Percentiles rank a stretch among this genome's conserved stretches.
Evolutionary conservation across 2,329 filamentous ascomycete species (phyloP).

Genomic region (Clonostachys sp.): DNA sequence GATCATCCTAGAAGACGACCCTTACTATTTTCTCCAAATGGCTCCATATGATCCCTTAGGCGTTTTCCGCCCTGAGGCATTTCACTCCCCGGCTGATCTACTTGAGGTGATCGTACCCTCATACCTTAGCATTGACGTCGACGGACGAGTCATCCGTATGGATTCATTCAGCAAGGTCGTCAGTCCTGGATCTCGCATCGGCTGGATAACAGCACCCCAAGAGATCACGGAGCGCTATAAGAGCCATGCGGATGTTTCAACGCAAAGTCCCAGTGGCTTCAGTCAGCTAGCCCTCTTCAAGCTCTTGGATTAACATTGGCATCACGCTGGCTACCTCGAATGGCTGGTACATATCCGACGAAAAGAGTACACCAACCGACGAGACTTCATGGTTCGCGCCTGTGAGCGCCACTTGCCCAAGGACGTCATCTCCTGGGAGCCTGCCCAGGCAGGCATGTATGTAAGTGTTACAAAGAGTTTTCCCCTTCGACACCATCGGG

Average conservation of each 20-base stretch:
- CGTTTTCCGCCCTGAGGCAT: too few relatives aligned
- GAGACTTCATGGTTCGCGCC: slow-evolving; percentile 67
- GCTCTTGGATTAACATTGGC: slow-evolving; percentile 81
- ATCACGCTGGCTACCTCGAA: slow-evolving; percentile 77
- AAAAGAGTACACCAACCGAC: slow-evolving; percentile 66
- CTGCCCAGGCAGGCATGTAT: slow-evolving; percentile 84
- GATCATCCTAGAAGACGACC: slow-evolving; percentile 80
- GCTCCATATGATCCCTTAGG: too few relatives aligned
- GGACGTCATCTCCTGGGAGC: slow-evolving; percentile 69
- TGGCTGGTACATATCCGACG: slow-evolving; percentile 80
- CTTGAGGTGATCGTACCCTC: slow-evolving; percentile 53
- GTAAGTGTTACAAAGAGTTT: too few relatives aligned
- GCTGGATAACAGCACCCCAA: slow-evolving; percentile 79
- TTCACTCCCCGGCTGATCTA: slow-evolving; percentile 67
- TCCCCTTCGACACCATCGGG: too few relatives aligned
- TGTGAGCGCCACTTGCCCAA: slow-evolving; percentile 69
- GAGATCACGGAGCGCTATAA: slow-evolving; percentile 74
- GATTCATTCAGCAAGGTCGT: slow-evolving; percentile 88
- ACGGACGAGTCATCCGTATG: slow-evolving; percentile 77
- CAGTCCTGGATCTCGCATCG: slow-evolving; percentile 67
- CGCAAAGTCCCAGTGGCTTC: slow-evolving; percentile 75
- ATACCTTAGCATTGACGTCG: slow-evolving; percentile 68
- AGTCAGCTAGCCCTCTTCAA: slow-evolving; percentile 76
- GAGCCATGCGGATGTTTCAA: slow-evolving; percentile 70
- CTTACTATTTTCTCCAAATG: slow-evolving; percentile 87